Conservation (phyloP, 192 early-diverging fungal genomes). For the Jimgerdemannia flammicorona region DNA sequence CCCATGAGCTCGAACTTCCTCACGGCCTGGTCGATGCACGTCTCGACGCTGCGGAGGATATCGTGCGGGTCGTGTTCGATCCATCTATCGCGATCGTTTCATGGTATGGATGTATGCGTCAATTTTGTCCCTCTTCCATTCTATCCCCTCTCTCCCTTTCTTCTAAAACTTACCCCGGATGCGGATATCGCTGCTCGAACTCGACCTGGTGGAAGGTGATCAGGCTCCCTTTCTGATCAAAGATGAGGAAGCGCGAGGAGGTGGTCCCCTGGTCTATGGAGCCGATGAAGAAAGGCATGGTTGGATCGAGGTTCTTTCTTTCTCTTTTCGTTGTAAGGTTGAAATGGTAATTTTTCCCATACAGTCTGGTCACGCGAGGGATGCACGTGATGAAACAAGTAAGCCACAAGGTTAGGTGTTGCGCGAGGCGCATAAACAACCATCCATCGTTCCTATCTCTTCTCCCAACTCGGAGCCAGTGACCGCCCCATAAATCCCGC, state of each 20-base stretch:
- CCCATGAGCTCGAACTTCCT: slow-evolving; percentile 66
- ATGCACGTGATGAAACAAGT: too few relatives aligned
- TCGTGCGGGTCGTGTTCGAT: slow-evolving; percentile 84
- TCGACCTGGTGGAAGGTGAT: slow-evolving; percentile 76
- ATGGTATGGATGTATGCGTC: too few relatives aligned
- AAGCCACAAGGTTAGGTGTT: too few relatives aligned
- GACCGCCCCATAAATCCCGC: too few relatives aligned
- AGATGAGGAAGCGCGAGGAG: slow-evolving; percentile 88
- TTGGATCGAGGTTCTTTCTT: slow-evolving; percentile 6
- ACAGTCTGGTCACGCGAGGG: too few relatives aligned
- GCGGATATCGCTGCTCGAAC: slow-evolving; percentile 74
- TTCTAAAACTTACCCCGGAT: slow-evolving; percentile 53
- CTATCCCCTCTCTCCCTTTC: neutral
- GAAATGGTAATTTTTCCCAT: neutral
- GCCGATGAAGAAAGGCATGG: slow-evolving; percentile 55
- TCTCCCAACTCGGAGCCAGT: too few relatives aligned
- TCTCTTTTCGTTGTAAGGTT: neutral
- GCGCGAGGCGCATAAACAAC: too few relatives aligned
- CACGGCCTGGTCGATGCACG: slow-evolving; percentile 67
- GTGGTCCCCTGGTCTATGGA: slow-evolving; percentile 95
- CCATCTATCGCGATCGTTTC: slow-evolving; percentile 51
- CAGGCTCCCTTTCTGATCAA: slow-evolving; percentile 69
- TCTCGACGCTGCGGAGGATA: slow-evolving; percentile 67
- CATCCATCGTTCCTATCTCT: too few relatives aligned
- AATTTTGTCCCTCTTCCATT: neutral